These are phyloP conservation scores for Tylopilus felleus DNA, from an alignment of 768 basidiomycete genomes.

Conservation along the genomic window DNA sequence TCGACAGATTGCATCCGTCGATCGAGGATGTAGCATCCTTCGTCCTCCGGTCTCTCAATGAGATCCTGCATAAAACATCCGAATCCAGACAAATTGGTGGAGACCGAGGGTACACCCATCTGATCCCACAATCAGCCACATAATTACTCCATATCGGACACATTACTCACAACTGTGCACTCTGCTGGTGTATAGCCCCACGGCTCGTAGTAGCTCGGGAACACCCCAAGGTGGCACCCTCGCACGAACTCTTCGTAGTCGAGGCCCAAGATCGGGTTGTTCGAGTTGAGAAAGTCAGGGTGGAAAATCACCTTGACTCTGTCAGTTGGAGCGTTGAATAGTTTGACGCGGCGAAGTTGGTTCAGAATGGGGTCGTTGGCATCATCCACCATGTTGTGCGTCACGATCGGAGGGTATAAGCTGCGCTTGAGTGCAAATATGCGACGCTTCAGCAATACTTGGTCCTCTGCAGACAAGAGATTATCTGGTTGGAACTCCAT, in stretches of 20 bases:
- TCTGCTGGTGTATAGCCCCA: constrained; percentile 98
- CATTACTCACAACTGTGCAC: constrained; percentile 83
- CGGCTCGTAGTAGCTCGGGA: constrained; percentile 96
- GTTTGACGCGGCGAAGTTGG: constrained; percentile 88
- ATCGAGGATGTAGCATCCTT: constrained; percentile 97
- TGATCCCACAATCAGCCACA: constrained; percentile 27
- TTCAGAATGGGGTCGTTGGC: constrained; percentile 88
- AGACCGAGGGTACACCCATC: constrained; percentile 98
- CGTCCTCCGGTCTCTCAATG: constrained; percentile 90
- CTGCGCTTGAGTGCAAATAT: constrained; percentile 96
- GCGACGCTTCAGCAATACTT: constrained; percentile 89
- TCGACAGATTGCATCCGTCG: constrained; percentile 86
- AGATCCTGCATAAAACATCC: constrained; percentile 99
- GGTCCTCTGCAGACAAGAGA: constrained; percentile 88
- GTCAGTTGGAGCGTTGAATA: constrained; percentile 87
- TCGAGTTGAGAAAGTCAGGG: constrained; percentile 96
- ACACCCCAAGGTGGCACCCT: constrained; percentile 97
- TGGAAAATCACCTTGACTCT: constrained; percentile 98
- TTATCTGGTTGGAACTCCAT: constrained; percentile 69
- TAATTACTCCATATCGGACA: neutral
- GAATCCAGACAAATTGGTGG: constrained; percentile 97
- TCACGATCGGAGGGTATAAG: constrained; percentile 92
- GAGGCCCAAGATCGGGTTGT: constrained; percentile 94
- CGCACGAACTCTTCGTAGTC: constrained; percentile 99
- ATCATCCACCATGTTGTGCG: constrained; percentile 98